These are phyloP conservation scores for Ettlia oleoabundans DNA, from an alignment of 139 green algal species.

Conservation along the genomic window DNA sequence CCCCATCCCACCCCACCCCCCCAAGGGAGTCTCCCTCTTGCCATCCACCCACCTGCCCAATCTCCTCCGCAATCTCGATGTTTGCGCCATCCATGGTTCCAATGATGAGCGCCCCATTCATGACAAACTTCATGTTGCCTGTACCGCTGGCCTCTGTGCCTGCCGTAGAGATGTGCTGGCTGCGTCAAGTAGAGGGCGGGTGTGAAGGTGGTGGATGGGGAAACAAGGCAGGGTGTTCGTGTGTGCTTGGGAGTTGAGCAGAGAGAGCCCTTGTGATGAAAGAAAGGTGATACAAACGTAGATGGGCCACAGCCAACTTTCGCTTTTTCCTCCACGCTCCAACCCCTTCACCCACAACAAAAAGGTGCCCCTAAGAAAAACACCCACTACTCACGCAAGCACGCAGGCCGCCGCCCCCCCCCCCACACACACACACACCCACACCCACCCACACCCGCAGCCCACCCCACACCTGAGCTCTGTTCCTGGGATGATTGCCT, in stretches of 20 bases:
- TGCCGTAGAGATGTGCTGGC: conserved; percentile 97
- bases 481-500: conserved; percentile 90
- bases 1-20: neutral
- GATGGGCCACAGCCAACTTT: no score
- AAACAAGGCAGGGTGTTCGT: neutral
- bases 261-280: neutral
- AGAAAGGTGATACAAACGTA: no score
- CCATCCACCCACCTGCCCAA: conserved; percentile 41
- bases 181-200: no score
- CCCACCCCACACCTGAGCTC: conserved; percentile 69
- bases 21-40: no score
- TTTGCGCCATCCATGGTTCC: conserved; percentile 98
- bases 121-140: conserved; percentile 99
- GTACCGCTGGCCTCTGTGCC: conserved; percentile 97
- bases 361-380: no score
- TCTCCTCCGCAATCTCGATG: conserved; percentile 93
- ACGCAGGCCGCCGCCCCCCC: no score
- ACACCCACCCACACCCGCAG: conserved; percentile 40
- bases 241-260: no score
- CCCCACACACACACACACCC: no score
- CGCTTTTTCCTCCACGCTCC: no score
- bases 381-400: no score
- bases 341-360: no score
- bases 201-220: conserved; percentile 62
- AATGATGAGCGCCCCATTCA: conserved; percentile 97